Base-by-base conservation (phyloP, 2,329 filamentous ascomycete genomes). In the Dactylonectria estremocensis region DNA sequence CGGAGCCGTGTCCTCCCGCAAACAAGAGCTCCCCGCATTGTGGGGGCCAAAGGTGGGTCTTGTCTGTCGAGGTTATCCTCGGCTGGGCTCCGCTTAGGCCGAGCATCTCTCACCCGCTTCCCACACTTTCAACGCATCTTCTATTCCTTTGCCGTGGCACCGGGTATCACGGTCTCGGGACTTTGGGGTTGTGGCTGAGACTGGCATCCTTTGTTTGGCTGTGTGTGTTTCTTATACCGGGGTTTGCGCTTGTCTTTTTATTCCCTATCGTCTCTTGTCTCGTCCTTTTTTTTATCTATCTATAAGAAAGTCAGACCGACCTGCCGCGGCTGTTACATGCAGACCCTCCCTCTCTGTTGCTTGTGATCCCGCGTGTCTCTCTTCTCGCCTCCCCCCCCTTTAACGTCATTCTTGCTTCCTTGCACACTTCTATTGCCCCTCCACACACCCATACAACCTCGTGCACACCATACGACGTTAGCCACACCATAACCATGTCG, bases 401-500 rank as follows among this genome's bases (percentile, higher is more conserved):
- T 14, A 8, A 6, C 40, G 5, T 43, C n/a, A n/a, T 57, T 33
- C 24, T 50, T 50, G 14, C 43, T 52, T 35, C 59, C 8, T 57
- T 24, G 13, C 28, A 28, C 46, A 52, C 46, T 5, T 22, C 14
- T 60, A n/a, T 28, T 28, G 22, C 28, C 13, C 20, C 31, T 28
- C 24, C 24, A 28, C 60, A 48, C 45, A 46, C 35, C 33, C 57
- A 24, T 46, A 24, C 16, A 28, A 28, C 49, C 33, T 45, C 37
- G 31, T 35, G 40, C 24, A 53, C 35, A 46, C 45, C 18, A 20
- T 20, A 24, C 28, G 20, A 63, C 52, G n/a, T 24, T 31, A 11
- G 35, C 35, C 48, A 10, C n/a, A 24, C 53, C 24, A 28, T 28
- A 57, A 67, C 57, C 33, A 79, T 78, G 76, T 80, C 80, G 81